These are phyloP conservation scores for Sugiyamaella novakii DNA, from an alignment of 1,139 yeast genomes.

Conservation along the genomic window DNA sequence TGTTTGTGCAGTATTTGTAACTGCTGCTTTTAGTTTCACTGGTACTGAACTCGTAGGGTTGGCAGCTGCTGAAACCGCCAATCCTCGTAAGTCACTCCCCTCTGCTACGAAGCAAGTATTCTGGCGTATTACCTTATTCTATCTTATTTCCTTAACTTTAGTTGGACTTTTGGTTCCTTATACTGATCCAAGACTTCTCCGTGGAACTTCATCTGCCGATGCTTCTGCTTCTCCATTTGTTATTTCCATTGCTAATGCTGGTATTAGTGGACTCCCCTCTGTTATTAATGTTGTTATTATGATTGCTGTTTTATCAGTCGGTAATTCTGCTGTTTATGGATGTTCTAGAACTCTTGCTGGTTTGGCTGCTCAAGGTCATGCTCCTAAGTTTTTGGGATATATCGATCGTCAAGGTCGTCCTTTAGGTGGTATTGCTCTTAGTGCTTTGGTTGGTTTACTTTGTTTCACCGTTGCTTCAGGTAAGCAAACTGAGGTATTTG, in stretches of 20 bases:
- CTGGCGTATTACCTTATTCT: conserved; percentile 70
- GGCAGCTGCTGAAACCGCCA: conserved; percentile 81
- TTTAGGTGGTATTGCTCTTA: conserved; percentile 60
- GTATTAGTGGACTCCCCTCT: conserved; percentile 63
- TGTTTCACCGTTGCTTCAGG: conserved; percentile 71
- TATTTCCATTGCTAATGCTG: conserved; percentile 60
- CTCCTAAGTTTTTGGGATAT: conserved; percentile 72
- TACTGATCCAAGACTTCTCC: conserved; percentile 50
- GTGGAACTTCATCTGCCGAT: conserved; percentile 48
- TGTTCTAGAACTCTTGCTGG: conserved; percentile 83
- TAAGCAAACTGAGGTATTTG: conserved; percentile 64
- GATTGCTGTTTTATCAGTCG: conserved; percentile 68
- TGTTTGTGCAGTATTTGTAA: conserved; percentile 64
- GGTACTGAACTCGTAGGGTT: conserved; percentile 82
- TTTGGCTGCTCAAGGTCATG: conserved; percentile 77
- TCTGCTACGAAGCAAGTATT: conserved; percentile 70
- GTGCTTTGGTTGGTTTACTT: conserved; percentile 63
- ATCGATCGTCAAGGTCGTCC: conserved; percentile 79
- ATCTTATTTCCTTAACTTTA: conserved; percentile 58
- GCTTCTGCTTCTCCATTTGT: conserved; percentile 74
- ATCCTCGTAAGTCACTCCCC: conserved; percentile 71
- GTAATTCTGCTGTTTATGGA: conserved; percentile 76
- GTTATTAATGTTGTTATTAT: conserved; percentile 73
- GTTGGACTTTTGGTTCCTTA: conserved; percentile 68
- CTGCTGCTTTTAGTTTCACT: conserved; percentile 85